A percentile compares a stretch with the other conserved stretches of the same genome.
phyloP scores from a whole-genome alignment of 1,284 basidiomycete species.

The Taiwanofungus camphoratus region DNA sequence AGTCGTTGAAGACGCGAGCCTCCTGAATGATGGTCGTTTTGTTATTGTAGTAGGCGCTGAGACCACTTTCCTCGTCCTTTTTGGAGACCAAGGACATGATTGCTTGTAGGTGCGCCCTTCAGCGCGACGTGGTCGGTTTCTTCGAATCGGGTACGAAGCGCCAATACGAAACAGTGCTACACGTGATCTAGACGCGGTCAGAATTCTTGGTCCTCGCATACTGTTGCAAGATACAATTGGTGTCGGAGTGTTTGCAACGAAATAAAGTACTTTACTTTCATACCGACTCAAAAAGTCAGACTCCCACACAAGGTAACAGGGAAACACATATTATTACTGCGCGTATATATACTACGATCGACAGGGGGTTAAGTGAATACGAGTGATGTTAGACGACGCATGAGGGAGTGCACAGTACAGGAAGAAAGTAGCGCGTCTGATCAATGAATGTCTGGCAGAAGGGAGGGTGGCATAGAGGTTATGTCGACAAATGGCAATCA shows the following conservation, averaged over 20 bases:
- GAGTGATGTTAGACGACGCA: background rate
- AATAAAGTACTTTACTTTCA: too few species aligned
- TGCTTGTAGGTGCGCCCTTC: conserved; percentile 8
- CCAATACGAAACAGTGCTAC: background rate
- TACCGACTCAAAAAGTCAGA: too few species aligned
- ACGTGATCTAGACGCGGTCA: background rate
- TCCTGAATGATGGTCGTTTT: conserved; percentile 97
- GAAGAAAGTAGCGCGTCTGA: conserved; percentile 6
- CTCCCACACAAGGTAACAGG: too few species aligned
- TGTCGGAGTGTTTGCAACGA: too few species aligned
- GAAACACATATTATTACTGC: background rate
- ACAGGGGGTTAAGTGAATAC: background rate
- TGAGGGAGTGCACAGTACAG: conserved; percentile 1
- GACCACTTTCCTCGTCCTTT: conserved; percentile 88
- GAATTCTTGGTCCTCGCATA: background rate
- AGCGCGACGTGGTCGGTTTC: background rate
- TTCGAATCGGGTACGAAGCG: background rate
- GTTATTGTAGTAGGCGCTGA: conserved; percentile 87
- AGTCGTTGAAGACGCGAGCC: conserved; percentile 98
- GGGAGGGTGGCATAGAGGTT: background rate
- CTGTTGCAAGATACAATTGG: too few species aligned
- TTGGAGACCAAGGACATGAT: conserved; percentile 78
- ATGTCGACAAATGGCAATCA: conserved; percentile 1
- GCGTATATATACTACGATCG: background rate
- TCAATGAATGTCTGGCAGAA: background rate